Base-by-base conservation (phyloP, 75 land plant genomes). In the Cupressus sempervirens region DNA sequence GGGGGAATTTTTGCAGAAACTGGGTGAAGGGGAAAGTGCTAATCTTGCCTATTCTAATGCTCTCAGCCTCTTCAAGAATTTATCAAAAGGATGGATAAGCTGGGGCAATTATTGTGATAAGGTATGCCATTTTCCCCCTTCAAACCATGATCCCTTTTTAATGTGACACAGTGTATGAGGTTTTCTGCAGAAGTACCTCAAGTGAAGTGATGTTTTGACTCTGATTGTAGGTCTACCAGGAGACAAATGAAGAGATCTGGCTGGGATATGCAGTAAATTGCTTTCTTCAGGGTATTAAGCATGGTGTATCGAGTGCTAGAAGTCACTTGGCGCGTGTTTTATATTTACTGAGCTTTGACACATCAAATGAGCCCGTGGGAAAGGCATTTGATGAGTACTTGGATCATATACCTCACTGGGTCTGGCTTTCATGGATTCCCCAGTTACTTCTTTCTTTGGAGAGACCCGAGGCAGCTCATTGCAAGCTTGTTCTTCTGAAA, bases 11-110 rank as follows among this genome's bases (percentile, higher is more conserved):
- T 82, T 90, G 85, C 92, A 93, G 82, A 98, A 97, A 90, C 50
- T 95, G 88, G 90, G 91, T 86, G 99, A 98, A 45, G 84, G 91
- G 86, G 99, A 97, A 62, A 82, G 82, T 86, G 99, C 99, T 30
- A 98, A 98, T 89, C 84, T 85, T 81, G 87, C 93, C 36, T 98
- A 93, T 83, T 97, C 99, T 14, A 89, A 87, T 89, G 94, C 99
- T 0, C 95, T 96, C 53, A 90, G 85, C 72, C 91, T 95, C 48
- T 96, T 88, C 88, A 98, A 93, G 84, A 92, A 93, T 84, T 87
- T 96, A 65, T 92, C 97, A n/a, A 98, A 98, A 88, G 99, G 99
- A 48, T 98, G 99, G 99, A 98, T 98, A 84, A 98, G 99, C 89
- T 98, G 99, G 99, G 99, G 99, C 76, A 96, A 94, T 89, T 95